phyloP scores from a whole-genome alignment of 805 yeast species.

The Schizosaccharomyces cryophilus region DNA sequence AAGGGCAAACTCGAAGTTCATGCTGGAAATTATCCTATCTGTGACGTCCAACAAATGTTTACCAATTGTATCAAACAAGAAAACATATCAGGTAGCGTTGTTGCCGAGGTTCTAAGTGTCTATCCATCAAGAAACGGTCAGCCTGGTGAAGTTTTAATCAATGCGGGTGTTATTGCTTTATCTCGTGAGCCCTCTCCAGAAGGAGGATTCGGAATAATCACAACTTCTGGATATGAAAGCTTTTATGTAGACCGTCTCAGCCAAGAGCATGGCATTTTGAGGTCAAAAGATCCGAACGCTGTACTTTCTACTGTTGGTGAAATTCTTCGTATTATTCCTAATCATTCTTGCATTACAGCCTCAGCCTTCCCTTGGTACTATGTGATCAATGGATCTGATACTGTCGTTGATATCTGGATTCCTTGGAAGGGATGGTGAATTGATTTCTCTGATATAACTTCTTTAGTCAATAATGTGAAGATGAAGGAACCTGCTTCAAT shows the following conservation, averaged over 20 bases:
- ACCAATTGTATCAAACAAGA: conserved; percentile 29
- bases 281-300: conserved; percentile 6
- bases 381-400: conserved; percentile 22
- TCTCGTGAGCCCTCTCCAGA: conserved; percentile 38
- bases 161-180: conserved; percentile 50
- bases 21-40: conserved; percentile 57
- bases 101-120: conserved; percentile 33
- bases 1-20: conserved; percentile 37
- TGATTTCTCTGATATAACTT: no score
- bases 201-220: conserved; percentile 35
- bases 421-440: conserved; percentile 29
- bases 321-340: conserved; percentile 32
- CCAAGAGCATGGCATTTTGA: conserved; percentile 58
- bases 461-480: no score
- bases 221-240: conserved; percentile 19
- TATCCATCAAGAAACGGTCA: conserved; percentile 25
- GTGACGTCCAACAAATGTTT: conserved; percentile 56
- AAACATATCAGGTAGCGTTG: conserved; percentile 26
- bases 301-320: conserved; percentile 19
- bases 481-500: no score
- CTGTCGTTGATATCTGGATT: conserved; percentile 37
- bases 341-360: conserved; percentile 53
- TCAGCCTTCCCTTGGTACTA: conserved; percentile 33
- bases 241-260: conserved; percentile 48
- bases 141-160: conserved; percentile 39